Conservation (phyloP, 2,329 filamentous ascomycete genomes). For the Fusarium agapanthi region DNA sequence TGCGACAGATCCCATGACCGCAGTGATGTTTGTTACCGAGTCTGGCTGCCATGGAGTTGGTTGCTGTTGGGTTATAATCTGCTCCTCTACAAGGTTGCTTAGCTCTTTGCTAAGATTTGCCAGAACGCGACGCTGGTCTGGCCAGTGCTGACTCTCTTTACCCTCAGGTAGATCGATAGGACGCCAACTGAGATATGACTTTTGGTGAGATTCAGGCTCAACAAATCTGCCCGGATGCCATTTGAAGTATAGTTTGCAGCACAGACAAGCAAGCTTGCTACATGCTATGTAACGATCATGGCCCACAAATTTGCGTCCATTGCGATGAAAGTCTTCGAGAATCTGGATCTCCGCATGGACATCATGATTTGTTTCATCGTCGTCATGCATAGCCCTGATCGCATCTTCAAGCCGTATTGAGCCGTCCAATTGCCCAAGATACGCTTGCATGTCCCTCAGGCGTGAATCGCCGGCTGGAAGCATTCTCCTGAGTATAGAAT, state of each 20-base stretch:
- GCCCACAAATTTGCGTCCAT: conserved; percentile 46
- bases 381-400: conserved; percentile 13
- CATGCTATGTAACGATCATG: conserved; percentile 57
- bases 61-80: neutral
- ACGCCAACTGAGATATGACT: conserved; percentile 54
- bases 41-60: conserved; percentile 10
- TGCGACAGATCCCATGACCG: neutral
- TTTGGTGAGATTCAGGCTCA: conserved; percentile 50
- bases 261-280: conserved; percentile 62
- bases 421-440: neutral
- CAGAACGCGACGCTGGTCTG: conserved; percentile 16
- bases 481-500: conserved; percentile 47
- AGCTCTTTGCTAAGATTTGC: conserved; percentile 12
- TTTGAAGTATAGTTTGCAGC: conserved; percentile 56
- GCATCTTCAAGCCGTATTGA: neutral
- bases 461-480: conserved; percentile 18
- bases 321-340: conserved; percentile 55
- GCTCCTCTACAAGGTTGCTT: neutral
- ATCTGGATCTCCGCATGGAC: conserved; percentile 41
- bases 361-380: conserved; percentile 30
- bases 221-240: conserved; percentile 48
- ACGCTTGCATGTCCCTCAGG: neutral
- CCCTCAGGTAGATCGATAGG: conserved; percentile 17
- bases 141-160: neutral
- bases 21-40: conserved; percentile 26